Base-by-base conservation (phyloP, 169 alveolate species). In the Babesia gibsoni region DNA sequence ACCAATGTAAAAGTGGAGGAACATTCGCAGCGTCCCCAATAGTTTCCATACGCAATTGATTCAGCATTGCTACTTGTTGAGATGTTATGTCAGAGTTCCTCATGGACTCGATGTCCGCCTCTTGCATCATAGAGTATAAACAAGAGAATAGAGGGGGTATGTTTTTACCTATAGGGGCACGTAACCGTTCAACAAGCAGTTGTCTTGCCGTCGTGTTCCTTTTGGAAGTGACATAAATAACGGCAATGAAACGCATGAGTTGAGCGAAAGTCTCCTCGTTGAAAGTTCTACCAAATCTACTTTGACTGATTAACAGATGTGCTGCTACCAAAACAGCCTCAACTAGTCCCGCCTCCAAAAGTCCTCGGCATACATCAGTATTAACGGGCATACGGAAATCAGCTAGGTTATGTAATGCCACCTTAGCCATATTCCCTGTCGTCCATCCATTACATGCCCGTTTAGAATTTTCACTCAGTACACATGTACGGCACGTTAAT, bases 11-110 rank as follows among this genome's bases (percentile, higher is more conserved):
- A 14, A 61, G 6, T 0, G 46, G 33, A 2, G 72, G 59, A 30
- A 45, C 35, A 1, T 61, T n/a, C 10, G 59, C 56, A n/a, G 46
- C 7, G 12, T 61, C 72, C 22, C 72, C 72, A 29, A 61, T 33
- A 42, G 46, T 61, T 48, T 61, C 72, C 20, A 61, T 10, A 14
- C 72, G 72, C 23, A 61, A 61, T 23, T 45, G 57, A 5, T 20
- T 8, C n/a, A 61, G 41, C 72, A 56, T 43, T 9, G 72, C 58
- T 9, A n/a, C 37, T 1, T 12, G 10, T 18, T 2, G 56, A 20
- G 72, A 61, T 25, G 35, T 27, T 9, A 61, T 42, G 22, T n/a
- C 29, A 0, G 46, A 27, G 49, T 18, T 23, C 33, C 46, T 37
- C 23, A 61, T 56, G 30, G 57, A 4, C 41, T 61, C 59, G 30